Base-by-base conservation (phyloP, 768 basidiomycete genomes). In the Lactifluus rugatus region DNA sequence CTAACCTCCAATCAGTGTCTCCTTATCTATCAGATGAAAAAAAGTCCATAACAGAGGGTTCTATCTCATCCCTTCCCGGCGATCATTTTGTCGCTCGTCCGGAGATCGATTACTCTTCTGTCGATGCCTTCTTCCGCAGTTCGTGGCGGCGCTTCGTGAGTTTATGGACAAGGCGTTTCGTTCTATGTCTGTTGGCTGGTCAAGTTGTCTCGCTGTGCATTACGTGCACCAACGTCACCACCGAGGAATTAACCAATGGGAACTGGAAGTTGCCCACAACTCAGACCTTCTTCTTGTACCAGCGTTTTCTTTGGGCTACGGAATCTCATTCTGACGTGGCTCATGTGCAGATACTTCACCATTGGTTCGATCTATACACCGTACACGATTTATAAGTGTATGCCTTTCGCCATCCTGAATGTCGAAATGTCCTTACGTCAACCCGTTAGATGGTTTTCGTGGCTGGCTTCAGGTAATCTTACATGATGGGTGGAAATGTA, bases 401-500 rank as follows among this genome's bases (percentile, higher is more conserved):
- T 54, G 87, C 68, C 3, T 34, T 44, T 21, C 9, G 1, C 17
- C 21, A 52, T 21, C 48, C 47, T 31, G 16, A 6, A 5, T 21
- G 11, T 10, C 23, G n/a, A 23, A 5, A 26, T 23, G 17, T 54
- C 28, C 36, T 56, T 25, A 52, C 28, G 17, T 9, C 10, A 26
- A 2, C 36, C 54, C 34, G 47, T 21, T 62, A 92, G 89, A 93
- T 66, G 89, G 89, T n/a, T 76, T 87, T 58, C 82, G 79, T 65
- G 91, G 90, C 19, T 93, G 90, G 91, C 77, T 73, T n/a, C 80
- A 80, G 51, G 76, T 93, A 75, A 67, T 93, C 10, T 61, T 75
- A 41, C 77, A 75, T 19, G 90, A 92, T 64, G 91, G 90, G 34
- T 93, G 90, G 91, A 91, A 87, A 79, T 93, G 89, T 89, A 64